phyloP scores from a whole-genome alignment of 441 rosid genomes.

The Euphorbia schlechtendalii region DNA sequence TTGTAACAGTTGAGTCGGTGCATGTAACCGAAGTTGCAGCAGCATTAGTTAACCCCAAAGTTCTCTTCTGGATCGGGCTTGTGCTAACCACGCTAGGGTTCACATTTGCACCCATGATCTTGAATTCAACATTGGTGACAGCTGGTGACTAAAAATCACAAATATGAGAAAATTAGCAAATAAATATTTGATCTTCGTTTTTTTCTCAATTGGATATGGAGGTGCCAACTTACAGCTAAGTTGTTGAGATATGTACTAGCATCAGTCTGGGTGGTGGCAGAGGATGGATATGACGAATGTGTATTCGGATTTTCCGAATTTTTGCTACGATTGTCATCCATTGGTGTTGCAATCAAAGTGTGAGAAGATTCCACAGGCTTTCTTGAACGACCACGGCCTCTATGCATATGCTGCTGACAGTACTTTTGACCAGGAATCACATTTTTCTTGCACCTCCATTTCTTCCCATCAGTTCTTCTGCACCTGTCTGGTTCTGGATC shows the following conservation, averaged over 20 bases:
- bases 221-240: neutral
- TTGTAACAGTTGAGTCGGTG: slow-evolving; percentile 21
- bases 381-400: slow-evolving; percentile 80
- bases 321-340: slow-evolving; percentile 16
- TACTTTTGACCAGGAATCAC: slow-evolving; percentile 55
- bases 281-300: neutral
- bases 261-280: slow-evolving; percentile 22
- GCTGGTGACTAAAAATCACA: too few species aligned
- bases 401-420: slow-evolving; percentile 64
- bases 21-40: neutral
- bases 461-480: slow-evolving; percentile 83
- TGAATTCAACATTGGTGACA: neutral
- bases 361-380: slow-evolving; percentile 70
- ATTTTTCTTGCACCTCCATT: slow-evolving; percentile 58
- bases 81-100: slow-evolving; percentile 9
- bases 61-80: neutral
- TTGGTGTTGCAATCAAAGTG: slow-evolving; percentile 11
- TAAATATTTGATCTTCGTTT: too few species aligned
- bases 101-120: slow-evolving; percentile 2
- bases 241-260: slow-evolving; percentile 7
- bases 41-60: neutral
- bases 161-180: too few species aligned
- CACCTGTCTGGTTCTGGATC: slow-evolving; percentile 57
- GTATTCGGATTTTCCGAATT: slow-evolving; percentile 24
- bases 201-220: too few species aligned